Percentiles rank a stretch among this genome's conserved stretches.
phyloP scores from a whole-genome alignment of 805 yeast genomes.

The Candida quercuum region DNA sequence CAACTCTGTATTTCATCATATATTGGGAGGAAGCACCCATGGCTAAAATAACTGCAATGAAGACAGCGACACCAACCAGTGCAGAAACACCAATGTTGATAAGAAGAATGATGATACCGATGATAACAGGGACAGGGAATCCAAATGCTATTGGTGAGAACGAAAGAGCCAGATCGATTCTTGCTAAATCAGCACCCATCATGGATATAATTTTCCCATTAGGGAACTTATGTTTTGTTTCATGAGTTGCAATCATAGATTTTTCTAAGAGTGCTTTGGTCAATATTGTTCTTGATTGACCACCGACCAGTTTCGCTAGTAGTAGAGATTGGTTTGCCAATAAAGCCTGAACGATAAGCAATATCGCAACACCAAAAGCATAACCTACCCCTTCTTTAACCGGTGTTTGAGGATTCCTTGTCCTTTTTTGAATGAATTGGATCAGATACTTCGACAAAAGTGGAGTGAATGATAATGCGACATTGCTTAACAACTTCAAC shows the following conservation, averaged over 20 bases:
- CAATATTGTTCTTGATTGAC: constrained; percentile 56
- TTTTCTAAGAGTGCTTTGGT: constrained; percentile 64
- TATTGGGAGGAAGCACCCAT: constrained; percentile 41
- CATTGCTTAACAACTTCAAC: constrained; percentile 37
- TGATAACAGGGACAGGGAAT: constrained; percentile 47
- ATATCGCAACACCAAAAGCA: constrained; percentile 57
- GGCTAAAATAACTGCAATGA: constrained; percentile 32
- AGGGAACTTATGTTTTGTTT: constrained; percentile 51
- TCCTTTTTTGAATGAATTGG: constrained; percentile 39
- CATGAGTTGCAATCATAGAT: constrained; percentile 50
- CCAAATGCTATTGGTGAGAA: constrained; percentile 37
- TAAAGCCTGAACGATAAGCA: constrained; percentile 44
- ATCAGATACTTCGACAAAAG: constrained; percentile 46
- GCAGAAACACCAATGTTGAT: constrained; percentile 61
- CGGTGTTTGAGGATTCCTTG: constrained; percentile 30
- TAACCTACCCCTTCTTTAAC: constrained; percentile 64
- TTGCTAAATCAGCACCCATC: constrained; percentile 70
- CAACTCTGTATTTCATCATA: constrained; percentile 37
- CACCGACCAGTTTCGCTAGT: constrained; percentile 53
- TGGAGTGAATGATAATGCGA: constrained; percentile 19
- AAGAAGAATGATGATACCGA: constrained; percentile 51
- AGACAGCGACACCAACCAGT: constrained; percentile 52
- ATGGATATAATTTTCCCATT: constrained; percentile 64
- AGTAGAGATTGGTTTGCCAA: constrained; percentile 58
- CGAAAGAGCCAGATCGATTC: constrained; percentile 63